Evolutionary conservation across 2,329 filamentous ascomycete species (phyloP).

Genomic region (Ascochyta clinopodiicola): DNA sequence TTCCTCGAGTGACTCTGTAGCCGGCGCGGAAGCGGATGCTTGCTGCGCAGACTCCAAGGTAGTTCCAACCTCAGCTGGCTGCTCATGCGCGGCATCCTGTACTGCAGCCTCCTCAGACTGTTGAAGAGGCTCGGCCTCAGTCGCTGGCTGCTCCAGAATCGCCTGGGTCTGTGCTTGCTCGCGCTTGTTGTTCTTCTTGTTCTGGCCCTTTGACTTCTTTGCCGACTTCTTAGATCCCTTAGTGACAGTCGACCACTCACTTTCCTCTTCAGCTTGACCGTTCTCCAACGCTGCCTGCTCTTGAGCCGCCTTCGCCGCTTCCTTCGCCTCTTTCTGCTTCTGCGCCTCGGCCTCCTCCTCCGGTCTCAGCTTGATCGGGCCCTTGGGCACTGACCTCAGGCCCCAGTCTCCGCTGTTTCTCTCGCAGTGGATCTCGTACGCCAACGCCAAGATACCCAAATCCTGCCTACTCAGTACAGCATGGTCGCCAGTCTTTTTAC

Average conservation of each 20-base stretch:
- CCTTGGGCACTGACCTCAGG: conserved; percentile 76
- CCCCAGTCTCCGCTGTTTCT: conserved; percentile 89
- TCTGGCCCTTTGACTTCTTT: conserved; percentile 21
- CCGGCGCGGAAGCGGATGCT: conserved; percentile 1
- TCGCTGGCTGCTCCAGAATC: conserved; percentile 10
- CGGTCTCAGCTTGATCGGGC: conserved; percentile 71
- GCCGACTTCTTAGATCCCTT: conserved; percentile 15
- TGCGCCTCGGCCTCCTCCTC: conserved; percentile 31
- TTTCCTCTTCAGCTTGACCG: conserved; percentile 8
- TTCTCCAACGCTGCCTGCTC: conserved; percentile 15
- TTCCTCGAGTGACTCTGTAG: conserved; percentile 18
- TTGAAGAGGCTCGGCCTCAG: conserved; percentile 17
- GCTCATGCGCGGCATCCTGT: conserved; percentile 8
- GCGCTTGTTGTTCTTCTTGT: conserved; percentile 10
- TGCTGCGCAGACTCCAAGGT: conserved; percentile 6
- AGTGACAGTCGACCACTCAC: conserved; percentile 19
- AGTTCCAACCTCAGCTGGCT: conserved; percentile 12
- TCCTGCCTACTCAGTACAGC: conserved; percentile 87
- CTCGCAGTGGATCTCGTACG: conserved; percentile 95
- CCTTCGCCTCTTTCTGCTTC: conserved; percentile 25
- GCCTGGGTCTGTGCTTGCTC: background rate
- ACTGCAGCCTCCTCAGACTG: conserved; percentile 17
- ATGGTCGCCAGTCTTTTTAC: conserved; percentile 86
- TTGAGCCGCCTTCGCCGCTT: conserved; percentile 13
- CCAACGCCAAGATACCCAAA: conserved; percentile 85